Conservation (phyloP, 73 alveolate genomes). For the Urostyla sp. region DNA sequence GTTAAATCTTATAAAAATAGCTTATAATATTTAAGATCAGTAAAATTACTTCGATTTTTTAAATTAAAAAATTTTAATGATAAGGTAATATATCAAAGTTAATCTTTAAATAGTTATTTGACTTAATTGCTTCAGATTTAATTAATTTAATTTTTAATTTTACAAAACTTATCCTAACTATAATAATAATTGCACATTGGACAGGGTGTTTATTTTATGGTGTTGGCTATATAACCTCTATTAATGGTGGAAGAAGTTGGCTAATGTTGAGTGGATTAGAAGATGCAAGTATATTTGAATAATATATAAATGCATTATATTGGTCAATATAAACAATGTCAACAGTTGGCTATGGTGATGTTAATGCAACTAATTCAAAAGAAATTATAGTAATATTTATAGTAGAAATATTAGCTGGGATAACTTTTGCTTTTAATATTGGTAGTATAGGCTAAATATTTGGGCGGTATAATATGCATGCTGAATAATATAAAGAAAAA, state of each 20-base stretch:
- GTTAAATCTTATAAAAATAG: neutral
- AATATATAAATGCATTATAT: conserved; percentile 24
- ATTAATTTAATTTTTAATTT: conserved; percentile 72
- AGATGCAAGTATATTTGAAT: neutral
- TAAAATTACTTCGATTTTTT: conserved; percentile 72
- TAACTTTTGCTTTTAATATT: conserved; percentile 14
- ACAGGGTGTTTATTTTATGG: conserved; percentile 8
- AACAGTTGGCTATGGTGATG: conserved; percentile 86
- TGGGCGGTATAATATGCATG: conserved; percentile 37
- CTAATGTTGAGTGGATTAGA: neutral
- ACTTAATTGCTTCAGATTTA: conserved; percentile 73
- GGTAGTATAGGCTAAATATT: conserved; percentile 65
- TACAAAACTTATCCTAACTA: conserved; percentile 63
- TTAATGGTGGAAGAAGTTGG: neutral
- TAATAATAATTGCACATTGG: conserved; percentile 36
- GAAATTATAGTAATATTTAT: conserved; percentile 73
- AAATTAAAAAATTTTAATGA: conserved; percentile 66
- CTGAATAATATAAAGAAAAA: conserved; percentile 45
- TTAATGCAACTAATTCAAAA: conserved; percentile 60
- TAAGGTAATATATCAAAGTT: conserved; percentile 23
- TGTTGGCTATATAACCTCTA: neutral
- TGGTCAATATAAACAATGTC: conserved; percentile 73
- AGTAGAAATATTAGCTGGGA: conserved; percentile 38
- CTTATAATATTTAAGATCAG: conserved; percentile 21
- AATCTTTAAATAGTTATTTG: conserved; percentile 55